Evolutionary conservation across 169 alveolate genomes (phyloP).

Genomic region (Babesia sp.): DNA sequence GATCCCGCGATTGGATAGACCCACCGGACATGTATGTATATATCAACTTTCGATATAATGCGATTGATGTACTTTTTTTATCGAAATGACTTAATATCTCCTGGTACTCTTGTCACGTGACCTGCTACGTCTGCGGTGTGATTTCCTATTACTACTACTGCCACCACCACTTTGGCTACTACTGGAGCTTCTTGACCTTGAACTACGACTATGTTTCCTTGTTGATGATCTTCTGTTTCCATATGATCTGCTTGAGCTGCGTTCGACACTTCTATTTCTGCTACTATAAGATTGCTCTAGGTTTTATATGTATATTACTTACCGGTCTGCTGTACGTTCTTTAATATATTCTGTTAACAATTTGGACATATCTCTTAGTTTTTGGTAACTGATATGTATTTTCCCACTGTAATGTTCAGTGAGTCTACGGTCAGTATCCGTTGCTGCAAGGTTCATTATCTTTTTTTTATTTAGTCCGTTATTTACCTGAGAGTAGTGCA

Average conservation of each 20-base stretch:
- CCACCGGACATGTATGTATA: background rate
- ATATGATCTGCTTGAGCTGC: conserved; percentile 23
- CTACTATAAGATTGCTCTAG: background rate
- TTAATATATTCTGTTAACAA: conserved; percentile 45
- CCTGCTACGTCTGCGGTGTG: conserved; percentile 26
- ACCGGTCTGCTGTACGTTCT: conserved; percentile 36
- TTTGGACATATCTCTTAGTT: conserved; percentile 71
- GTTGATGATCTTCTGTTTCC: background rate
- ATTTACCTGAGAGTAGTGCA: conserved; percentile 77
- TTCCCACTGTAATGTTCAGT: conserved; percentile 81
- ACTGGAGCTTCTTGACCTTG: conserved; percentile 19
- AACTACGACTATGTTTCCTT: background rate
- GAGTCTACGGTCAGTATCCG: conserved; percentile 76
- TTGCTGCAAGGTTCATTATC: conserved; percentile 17
- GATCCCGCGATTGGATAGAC: background rate
- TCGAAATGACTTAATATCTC: background rate
- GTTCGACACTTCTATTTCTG: background rate
- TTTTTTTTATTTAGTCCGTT: background rate
- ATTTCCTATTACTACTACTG: conserved; percentile 4
- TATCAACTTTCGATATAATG: background rate
- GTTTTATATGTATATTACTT: background rate
- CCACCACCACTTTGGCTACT: conserved; percentile 16
- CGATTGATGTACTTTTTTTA: background rate
- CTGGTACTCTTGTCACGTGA: conserved; percentile 19
- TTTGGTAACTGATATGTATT: conserved; percentile 80